Evolutionary conservation across 179 eudicot genomes (phyloP), one percentile per base, ranked within the genome.

Genomic region (Heliamphora pulchella): DNA sequence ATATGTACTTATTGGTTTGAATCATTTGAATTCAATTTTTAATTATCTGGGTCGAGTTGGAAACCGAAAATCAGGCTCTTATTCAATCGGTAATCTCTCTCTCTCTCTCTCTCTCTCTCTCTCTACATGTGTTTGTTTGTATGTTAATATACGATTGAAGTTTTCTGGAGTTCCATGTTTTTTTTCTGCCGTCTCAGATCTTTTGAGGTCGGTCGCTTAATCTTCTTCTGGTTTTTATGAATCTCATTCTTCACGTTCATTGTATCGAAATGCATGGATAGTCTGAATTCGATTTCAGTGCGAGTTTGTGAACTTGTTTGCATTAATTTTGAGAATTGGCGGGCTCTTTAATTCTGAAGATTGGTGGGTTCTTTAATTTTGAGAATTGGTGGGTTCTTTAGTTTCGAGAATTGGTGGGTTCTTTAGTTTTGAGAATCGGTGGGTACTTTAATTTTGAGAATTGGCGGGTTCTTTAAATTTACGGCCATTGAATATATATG

Each of bases 121-220:
- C 5, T 14, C 8, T 64, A 4, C 11, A 14, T 50, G 11, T 18
- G 14, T 77, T 47, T 48, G 17, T 31, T 2, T 10, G 50, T 20
- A 13, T n/a, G 41, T 13, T 3, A 11, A 50, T 20, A 15, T 20
- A 9, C 20, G 6, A 13, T 14, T 4, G 61, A 66, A 76, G 39
- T 64, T 78, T 51, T 9, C 2, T 78, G 50, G n/a, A 46, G 14
- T 31, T 51, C 17, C 63, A 14, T 76, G 1, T 76, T 4, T 3
- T 20, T 48, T 53, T 9, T 5, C 79, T 63, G 54, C 70, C 31
- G 5, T 64, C 70, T 18, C 71, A 58, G 72, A 77, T 63, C 72
- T 31, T 20, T 64, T 18, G 1, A 77, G 80, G 80, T 77, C 61
- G 31, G 72, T 48, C 47, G 13, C 50, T 15, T 15, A 14, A 1